Conservation (phyloP, 257 asterid genomes). For the Solanum pimpinellifolium region DNA sequence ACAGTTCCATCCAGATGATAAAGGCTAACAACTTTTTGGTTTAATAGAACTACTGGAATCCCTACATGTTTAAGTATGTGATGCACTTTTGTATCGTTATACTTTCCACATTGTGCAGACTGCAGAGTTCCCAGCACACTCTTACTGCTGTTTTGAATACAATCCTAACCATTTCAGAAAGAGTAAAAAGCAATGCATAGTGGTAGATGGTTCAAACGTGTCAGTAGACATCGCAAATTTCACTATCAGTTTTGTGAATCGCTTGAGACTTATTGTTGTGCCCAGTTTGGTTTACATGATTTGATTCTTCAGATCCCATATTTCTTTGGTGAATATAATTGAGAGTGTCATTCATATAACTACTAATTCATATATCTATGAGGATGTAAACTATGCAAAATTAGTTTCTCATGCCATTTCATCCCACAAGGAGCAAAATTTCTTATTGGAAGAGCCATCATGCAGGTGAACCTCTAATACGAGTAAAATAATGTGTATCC, state of each 20-base stretch:
- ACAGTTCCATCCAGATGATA: not conserved
- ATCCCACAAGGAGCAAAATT: not conserved
- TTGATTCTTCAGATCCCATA: not conserved
- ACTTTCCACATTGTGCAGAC: not conserved
- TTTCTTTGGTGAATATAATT: not conserved
- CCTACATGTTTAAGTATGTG: not conserved
- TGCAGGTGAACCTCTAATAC: not conserved
- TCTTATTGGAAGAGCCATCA: not conserved
- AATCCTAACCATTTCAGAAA: not conserved
- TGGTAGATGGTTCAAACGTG: not conserved
- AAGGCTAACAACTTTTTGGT: not conserved
- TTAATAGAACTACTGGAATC: not conserved
- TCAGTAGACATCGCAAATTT: not conserved
- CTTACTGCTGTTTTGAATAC: not conserved
- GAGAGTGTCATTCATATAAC: not conserved
- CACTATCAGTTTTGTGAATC: not conserved
- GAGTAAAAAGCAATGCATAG: not conserved
- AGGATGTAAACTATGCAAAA: not conserved
- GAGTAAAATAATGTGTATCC: not conserved
- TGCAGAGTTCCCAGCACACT: not conserved
- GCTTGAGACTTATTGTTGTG: not conserved
- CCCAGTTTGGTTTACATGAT: not conserved
- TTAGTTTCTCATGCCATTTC: not conserved
- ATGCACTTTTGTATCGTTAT: not conserved
- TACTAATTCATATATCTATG: not conserved